These are phyloP conservation scores for Skeletonema potamos DNA, from an alignment of 108 stramenopile species.

Conservation along the genomic window DNA sequence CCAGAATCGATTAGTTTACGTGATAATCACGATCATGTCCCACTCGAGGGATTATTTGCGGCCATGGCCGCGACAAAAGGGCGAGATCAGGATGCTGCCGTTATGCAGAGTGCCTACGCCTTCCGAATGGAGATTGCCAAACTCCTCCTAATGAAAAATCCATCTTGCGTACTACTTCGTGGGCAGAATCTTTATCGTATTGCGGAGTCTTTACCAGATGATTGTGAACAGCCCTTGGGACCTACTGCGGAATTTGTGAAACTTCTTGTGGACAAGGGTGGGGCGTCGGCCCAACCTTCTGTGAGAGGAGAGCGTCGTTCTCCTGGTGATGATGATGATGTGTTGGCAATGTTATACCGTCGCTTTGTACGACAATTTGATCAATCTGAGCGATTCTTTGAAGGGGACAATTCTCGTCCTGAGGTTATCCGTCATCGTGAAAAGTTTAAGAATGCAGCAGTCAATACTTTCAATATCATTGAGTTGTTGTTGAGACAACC, in stretches of 20 bases:
- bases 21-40: conserved; percentile 58
- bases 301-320: background rate
- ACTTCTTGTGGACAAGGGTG: conserved; percentile 19
- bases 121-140: conserved; percentile 18
- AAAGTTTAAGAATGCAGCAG: conserved; percentile 75
- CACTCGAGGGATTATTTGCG: conserved; percentile 44
- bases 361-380: conserved; percentile 84
- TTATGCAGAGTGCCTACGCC: conserved; percentile 3
- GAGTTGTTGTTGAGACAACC: conserved; percentile 59
- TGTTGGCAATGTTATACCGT: conserved; percentile 76
- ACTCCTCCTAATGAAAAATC: conserved; percentile 3
- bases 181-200: conserved; percentile 53
- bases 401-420: conserved; percentile 82
- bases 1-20: conserved; percentile 23
- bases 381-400: conserved; percentile 83
- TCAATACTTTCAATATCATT: conserved; percentile 85
- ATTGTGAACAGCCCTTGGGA: conserved; percentile 50
- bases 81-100: conserved; percentile 16
- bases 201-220: conserved; percentile 71
- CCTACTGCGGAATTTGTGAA: conserved; percentile 64
- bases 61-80: conserved; percentile 47
- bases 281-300: conserved; percentile 12
- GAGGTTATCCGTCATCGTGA: conserved; percentile 79
- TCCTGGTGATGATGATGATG: conserved; percentile 62
- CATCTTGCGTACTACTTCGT: background rate